phyloP scores from a whole-genome alignment of 2,329 filamentous ascomycete genomes.

The Fusarium liriodendri region DNA sequence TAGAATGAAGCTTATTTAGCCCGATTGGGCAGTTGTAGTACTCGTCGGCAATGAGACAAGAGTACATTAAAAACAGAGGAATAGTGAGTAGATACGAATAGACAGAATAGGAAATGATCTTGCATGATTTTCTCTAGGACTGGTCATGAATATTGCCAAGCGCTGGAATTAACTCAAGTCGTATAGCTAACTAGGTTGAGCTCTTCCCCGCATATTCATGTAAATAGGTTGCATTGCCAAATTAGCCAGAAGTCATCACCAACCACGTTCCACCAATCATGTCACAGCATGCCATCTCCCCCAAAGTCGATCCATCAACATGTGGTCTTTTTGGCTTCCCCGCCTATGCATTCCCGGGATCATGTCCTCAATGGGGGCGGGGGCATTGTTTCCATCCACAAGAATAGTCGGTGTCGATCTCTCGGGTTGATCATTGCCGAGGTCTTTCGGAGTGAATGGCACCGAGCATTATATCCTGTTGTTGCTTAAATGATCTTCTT shows the following conservation, averaged over 20 bases:
- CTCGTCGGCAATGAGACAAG: neutral
- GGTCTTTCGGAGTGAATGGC: neutral
- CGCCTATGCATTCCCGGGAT: neutral
- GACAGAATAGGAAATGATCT: neutral
- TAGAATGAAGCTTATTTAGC: no score
- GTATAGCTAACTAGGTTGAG: neutral
- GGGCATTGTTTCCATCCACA: constrained; percentile 17
- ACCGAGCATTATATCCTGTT: neutral
- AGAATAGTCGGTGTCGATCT: neutral
- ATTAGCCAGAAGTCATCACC: neutral
- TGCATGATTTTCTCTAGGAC: neutral
- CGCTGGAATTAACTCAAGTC: neutral
- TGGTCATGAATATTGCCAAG: neutral
- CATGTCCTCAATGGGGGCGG: constrained; percentile 1
- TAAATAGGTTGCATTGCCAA: neutral
- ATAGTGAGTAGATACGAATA: neutral
- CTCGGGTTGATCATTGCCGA: constrained; percentile 11
- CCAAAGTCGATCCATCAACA: constrained; percentile 1
- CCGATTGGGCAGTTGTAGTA: neutral
- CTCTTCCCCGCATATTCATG: neutral
- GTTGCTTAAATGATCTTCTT: neutral
- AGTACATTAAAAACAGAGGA: neutral
- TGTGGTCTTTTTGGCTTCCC: neutral
- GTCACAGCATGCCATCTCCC: neutral
- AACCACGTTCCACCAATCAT: neutral